Conservation (phyloP, 176 grass and related monocot species). For the Puccinellia tenuiflora region DNA sequence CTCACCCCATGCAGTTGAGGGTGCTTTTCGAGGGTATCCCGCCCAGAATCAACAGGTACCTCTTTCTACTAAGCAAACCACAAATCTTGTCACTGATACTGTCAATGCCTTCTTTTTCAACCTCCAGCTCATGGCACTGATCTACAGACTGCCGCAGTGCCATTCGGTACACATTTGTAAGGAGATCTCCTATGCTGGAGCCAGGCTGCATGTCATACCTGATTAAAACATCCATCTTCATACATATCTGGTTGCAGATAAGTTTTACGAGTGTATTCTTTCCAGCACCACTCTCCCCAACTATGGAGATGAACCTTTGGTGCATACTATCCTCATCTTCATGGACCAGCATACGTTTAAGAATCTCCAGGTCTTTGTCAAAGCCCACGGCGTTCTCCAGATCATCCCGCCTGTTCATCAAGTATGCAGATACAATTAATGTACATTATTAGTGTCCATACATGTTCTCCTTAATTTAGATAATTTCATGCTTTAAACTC, state of each 20-base stretch:
- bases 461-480: neutral
- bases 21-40: neutral
- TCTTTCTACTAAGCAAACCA: neutral
- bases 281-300: neutral
- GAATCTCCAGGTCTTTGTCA: neutral
- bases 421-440: neutral
- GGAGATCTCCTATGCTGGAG: neutral
- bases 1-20: neutral
- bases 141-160: neutral
- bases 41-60: slow-evolving; percentile 4
- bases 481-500: neutral
- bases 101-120: neutral
- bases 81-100: neutral
- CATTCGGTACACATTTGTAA: neutral
- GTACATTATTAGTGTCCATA: neutral
- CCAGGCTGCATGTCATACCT: neutral
- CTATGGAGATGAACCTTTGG: neutral
- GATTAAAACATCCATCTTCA: neutral
- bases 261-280: neutral
- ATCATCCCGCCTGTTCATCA: neutral
- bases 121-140: neutral
- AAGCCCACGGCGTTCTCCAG: neutral
- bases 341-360: neutral
- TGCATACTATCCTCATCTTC: neutral
- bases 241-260: neutral